Conservation (phyloP, 2,329 filamentous ascomycete species). For the Talaromyces albobiverticillius region DNA sequence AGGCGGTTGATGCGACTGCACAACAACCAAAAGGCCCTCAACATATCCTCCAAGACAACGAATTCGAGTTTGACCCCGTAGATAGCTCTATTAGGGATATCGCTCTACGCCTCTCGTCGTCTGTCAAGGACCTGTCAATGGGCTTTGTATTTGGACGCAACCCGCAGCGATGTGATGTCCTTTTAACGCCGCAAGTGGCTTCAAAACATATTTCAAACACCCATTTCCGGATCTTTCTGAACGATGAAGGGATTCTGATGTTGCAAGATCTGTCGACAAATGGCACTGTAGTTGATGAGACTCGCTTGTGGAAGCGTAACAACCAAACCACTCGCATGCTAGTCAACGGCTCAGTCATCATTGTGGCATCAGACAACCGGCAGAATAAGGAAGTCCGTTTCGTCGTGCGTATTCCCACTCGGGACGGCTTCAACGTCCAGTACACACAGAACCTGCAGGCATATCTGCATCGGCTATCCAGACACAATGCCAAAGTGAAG, state of each 20-base stretch:
- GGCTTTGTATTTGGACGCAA: constrained; percentile 91
- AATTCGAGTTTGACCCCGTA: constrained; percentile 39
- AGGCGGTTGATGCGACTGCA: constrained; percentile 63
- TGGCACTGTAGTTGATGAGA: constrained; percentile 80
- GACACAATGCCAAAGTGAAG: constrained; percentile 20
- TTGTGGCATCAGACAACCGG: constrained; percentile 56
- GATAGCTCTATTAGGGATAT: constrained; percentile 56
- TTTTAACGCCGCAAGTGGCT: constrained; percentile 66
- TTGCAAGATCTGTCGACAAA: constrained; percentile 94
- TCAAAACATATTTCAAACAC: constrained; percentile 79
- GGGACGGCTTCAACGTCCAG: constrained; percentile 64
- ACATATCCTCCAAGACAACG: constrained; percentile 57
- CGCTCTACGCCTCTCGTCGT: constrained; percentile 74
- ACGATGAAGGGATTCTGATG: constrained; percentile 82
- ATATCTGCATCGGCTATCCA: constrained; percentile 55
- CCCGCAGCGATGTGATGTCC: constrained; percentile 65
- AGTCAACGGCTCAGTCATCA: constrained; percentile 68
- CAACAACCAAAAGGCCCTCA: constrained; percentile 44
- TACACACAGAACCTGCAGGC: constrained; percentile 68
- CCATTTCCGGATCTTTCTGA: constrained; percentile 94
- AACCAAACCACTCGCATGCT: constrained; percentile 61
- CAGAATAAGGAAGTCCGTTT: constrained; percentile 68
- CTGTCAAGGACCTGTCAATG: constrained; percentile 62
- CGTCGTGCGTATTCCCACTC: constrained; percentile 77
- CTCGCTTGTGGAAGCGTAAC: constrained; percentile 57